Base-by-base conservation (phyloP, 495 filamentous ascomycete species). In the Mycothermus thermophilus region DNA sequence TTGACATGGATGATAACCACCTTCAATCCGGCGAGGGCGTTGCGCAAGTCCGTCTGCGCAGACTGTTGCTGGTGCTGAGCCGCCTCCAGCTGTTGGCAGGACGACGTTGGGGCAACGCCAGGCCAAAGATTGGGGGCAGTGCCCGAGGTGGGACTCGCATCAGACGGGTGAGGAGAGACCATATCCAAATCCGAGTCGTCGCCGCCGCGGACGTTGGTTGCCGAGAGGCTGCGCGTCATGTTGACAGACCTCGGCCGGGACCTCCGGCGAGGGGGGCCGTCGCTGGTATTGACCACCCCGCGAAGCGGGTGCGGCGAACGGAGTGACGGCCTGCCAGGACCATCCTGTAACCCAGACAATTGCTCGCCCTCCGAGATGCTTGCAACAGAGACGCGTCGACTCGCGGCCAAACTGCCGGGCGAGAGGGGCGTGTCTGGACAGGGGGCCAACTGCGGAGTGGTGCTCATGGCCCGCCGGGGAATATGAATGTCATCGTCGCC, bases 1-100 rank as follows among this genome's bases (percentile, higher is more conserved):
- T 87, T 87, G 42, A 86, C 69, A 58, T 90, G 69, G 19, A 88
- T 92, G 25, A 90, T 70, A 27, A 86, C 79, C 9, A 93, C 62
- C 33, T 64, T 69, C 2, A 77, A 43, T 1, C 72, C 73, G 17
- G 52, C 45, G 1, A 75, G 59, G 10, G 31, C 26, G 7, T 32
- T 23, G 7, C 18, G 17, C 21, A 44, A 20, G 0, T 12, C 18
- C 10, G 15, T 7, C 8, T 21, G 14, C 21, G 8, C 18, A 21
- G 20, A 14, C 12, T 37, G 20, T 25, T 8, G 25, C 20, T 15
- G 1, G 14, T 28, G n/a, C 22, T 36, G 11, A 6, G 21, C 5
- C 3, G 5, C n/a, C 19, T 35, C 10, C 4, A 12, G n/a, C 8
- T 25, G 5, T 12, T 5, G 22, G 22, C 22, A 12, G 11, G 5